phyloP scores from a whole-genome alignment of 495 filamentous ascomycete genomes.

The Podospora anserina region DNA sequence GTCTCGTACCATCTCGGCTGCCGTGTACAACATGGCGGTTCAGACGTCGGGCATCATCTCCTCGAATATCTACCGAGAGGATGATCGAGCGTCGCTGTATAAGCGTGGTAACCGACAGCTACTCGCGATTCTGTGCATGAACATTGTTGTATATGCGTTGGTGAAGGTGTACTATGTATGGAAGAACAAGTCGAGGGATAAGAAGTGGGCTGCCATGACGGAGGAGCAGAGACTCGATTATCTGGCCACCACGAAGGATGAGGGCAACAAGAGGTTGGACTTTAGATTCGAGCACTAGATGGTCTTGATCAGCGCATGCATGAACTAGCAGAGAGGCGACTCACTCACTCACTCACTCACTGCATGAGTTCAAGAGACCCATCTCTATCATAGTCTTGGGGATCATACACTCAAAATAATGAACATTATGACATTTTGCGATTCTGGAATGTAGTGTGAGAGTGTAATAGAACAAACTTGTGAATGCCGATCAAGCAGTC shows the following conservation, averaged over 20 bases:
- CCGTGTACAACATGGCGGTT: constrained; percentile 64
- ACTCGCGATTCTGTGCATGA: constrained; percentile 54
- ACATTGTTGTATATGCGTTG: constrained; percentile 53
- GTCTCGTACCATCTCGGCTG: constrained; percentile 54
- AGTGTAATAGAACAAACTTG: no score
- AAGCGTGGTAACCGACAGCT: constrained; percentile 60
- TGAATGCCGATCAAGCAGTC: no score
- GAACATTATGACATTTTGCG: not conserved
- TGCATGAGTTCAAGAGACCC: not conserved
- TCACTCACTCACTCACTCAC: not conserved
- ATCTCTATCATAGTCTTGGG: not conserved
- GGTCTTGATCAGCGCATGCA: not conserved
- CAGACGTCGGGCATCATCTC: constrained; percentile 61
- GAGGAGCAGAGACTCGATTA: constrained; percentile 60
- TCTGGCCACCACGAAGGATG: constrained; percentile 61
- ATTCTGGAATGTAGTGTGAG: no score
- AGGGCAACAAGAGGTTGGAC: constrained; percentile 72
- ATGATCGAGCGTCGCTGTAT: constrained; percentile 59
- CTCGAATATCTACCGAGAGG: constrained; percentile 62
- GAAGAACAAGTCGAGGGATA: constrained; percentile 48
- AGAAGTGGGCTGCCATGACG: constrained; percentile 61
- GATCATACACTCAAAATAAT: not conserved
- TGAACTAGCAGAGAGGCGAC: not conserved
- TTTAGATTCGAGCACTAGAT: constrained; percentile 48
- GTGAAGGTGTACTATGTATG: constrained; percentile 63